Conservation (phyloP, 2,329 filamentous ascomycete genomes). For the Ophiostoma ulmi region DNA sequence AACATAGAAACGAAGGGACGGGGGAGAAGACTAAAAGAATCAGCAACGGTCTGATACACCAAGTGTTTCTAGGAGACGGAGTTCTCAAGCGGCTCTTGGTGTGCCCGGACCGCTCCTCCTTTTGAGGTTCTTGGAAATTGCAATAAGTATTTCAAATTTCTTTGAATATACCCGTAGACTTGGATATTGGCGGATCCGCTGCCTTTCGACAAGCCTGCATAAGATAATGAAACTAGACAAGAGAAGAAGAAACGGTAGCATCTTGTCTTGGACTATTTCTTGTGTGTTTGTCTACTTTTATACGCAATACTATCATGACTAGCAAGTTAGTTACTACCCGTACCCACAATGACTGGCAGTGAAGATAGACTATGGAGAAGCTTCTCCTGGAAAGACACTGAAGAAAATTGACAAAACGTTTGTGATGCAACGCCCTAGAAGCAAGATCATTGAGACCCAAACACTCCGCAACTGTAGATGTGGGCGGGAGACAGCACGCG, state of each 20-base stretch:
- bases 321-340: background rate
- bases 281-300: background rate
- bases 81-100: background rate
- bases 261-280: background rate
- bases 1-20: background rate
- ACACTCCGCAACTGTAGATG: background rate
- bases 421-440: background rate
- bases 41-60: slow-evolving; percentile 2
- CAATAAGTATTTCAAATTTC: background rate
- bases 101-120: background rate
- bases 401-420: background rate
- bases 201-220: background rate
- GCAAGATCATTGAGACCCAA: background rate
- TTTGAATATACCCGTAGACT: background rate
- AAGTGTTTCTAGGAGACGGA: slow-evolving; percentile 5
- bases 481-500: background rate
- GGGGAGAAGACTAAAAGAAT: background rate
- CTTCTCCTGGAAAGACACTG: background rate
- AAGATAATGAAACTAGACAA: background rate
- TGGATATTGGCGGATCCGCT: background rate
- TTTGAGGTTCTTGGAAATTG: background rate
- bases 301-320: background rate
- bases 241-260: background rate
- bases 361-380: background rate
- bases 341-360: background rate